A percentile compares a stretch with the other conserved stretches of the same genome.
Conservation (phyloP, 2,329 filamentous ascomycete genomes). For the Hymenoscyphus linearis region DNA sequence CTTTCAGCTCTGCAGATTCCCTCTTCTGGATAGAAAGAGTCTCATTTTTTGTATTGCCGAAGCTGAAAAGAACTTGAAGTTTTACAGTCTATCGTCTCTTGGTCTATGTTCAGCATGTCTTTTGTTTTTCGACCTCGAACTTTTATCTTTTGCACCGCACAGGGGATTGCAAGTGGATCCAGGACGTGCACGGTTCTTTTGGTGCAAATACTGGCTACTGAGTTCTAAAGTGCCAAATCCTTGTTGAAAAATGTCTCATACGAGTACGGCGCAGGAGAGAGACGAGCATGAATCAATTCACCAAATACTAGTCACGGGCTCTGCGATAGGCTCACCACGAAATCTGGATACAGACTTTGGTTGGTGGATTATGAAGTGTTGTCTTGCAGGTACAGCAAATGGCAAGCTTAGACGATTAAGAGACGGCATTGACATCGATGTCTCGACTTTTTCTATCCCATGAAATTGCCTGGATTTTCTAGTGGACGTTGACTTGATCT, state of each 20-base stretch:
- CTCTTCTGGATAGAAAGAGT: neutral
- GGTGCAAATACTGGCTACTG: too few species aligned
- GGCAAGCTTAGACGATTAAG: neutral
- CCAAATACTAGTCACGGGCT: too few species aligned
- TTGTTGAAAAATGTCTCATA: too few species aligned
- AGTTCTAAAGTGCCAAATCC: too few species aligned
- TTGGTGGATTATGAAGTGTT: neutral
- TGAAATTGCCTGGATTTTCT: neutral
- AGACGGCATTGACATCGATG: neutral
- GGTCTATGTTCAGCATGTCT: neutral
- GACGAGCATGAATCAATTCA: too few species aligned
- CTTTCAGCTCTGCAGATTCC: neutral
- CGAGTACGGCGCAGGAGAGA: too few species aligned
- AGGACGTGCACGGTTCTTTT: too few species aligned
- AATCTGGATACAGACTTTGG: neutral
- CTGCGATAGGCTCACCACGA: neutral
- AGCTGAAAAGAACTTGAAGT: neutral
- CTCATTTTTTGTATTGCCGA: neutral
- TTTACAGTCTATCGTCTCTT: neutral
- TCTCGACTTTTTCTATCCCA: neutral
- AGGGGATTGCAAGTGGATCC: too few species aligned
- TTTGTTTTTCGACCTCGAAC: neutral
- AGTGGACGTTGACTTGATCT: neutral
- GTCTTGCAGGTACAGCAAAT: neutral
- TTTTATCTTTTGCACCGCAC: neutral